Evolutionary conservation across 2,329 filamentous ascomycete species (phyloP).

Genomic region (Fusarium subtropicale): DNA sequence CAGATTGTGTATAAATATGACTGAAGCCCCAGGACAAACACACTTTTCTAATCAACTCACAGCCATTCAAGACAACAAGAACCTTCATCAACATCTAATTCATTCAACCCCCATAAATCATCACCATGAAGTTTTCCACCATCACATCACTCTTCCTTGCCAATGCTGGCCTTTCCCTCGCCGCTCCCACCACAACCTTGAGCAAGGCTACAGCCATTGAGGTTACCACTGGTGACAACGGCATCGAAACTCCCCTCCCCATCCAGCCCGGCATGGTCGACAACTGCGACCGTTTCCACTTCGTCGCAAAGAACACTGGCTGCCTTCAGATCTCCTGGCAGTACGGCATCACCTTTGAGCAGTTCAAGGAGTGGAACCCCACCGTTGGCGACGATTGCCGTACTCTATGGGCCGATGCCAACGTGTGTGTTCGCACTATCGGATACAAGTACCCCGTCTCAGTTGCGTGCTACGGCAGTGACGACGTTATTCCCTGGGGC

Average conservation of each 20-base stretch:
- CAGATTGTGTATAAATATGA: not conserved
- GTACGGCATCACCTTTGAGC: not conserved
- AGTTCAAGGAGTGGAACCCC: conserved; percentile 20
- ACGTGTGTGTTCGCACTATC: conserved; percentile 9
- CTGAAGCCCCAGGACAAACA: fast-evolving
- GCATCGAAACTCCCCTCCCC: conserved; percentile 17
- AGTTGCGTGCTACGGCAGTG: not conserved
- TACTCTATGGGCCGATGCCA: conserved; percentile 14
- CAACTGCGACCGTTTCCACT: conserved; percentile 12
- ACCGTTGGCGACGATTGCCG: not conserved
- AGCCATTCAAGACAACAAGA: fast-evolving
- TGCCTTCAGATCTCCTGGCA: not conserved
- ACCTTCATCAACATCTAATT: too few species aligned
- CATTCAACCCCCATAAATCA: fast-evolving
- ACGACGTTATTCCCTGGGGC: not conserved
- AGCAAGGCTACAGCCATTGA: conserved; percentile 14
- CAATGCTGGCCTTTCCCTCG: not conserved
- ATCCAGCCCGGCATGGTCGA: conserved; percentile 25
- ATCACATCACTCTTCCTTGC: not conserved
- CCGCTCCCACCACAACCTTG: not conserved
- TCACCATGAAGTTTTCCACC: conserved; percentile 13
- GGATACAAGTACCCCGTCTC: conserved; percentile 4
- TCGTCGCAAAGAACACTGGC: not conserved
- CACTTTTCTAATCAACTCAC: not conserved
- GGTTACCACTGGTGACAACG: conserved; percentile 1